Percentiles rank a stretch among this genome's conserved stretches.
Evolutionary conservation across 2,329 filamentous ascomycete species (phyloP).

Genomic region (Fusarium buxicola): DNA sequence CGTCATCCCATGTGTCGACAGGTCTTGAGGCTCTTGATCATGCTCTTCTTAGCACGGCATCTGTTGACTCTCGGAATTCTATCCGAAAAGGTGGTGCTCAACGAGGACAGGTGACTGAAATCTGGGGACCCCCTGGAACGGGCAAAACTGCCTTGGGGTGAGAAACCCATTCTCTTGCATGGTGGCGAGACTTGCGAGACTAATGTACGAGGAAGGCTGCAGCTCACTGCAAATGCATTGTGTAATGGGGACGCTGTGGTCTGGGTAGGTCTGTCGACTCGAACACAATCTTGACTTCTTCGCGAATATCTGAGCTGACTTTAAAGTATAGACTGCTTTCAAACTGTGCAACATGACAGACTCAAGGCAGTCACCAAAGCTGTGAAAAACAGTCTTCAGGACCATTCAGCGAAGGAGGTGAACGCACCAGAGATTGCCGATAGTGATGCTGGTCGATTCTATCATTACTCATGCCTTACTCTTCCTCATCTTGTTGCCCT

Average conservation of each 20-base stretch:
- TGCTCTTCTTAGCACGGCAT: constrained; percentile 49
- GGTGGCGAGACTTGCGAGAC: constrained; percentile 9
- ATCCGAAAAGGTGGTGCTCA: constrained; percentile 67
- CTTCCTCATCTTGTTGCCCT: constrained; percentile 82
- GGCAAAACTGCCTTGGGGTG: constrained; percentile 89
- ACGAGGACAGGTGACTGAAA: constrained; percentile 83
- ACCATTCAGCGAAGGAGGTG: constrained; percentile 12
- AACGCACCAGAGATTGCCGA: constrained; percentile 25
- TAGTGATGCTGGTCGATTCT: constrained; percentile 51
- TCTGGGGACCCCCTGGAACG: constrained; percentile 87
- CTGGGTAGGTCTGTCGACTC: constrained; percentile 79
- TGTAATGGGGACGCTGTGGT: constrained; percentile 71
- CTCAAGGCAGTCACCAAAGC: constrained; percentile 44
- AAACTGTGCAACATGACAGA: constrained; percentile 50
- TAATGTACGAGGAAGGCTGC: constrained; percentile 67
- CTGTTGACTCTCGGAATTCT: constrained; percentile 26
- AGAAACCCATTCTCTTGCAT: constrained; percentile 46
- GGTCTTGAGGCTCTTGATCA: constrained; percentile 66
- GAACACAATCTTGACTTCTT: background rate
- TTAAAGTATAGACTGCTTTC: constrained; percentile 59
- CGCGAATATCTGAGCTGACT: constrained; percentile 15
- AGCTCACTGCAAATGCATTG: constrained; percentile 74
- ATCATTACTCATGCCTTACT: constrained; percentile 65
- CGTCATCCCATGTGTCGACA: constrained; percentile 65
- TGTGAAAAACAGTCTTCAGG: constrained; percentile 20